These are phyloP conservation scores for Geoglossum cookeanum DNA, from an alignment of 2,329 filamentous ascomycete species.

Conservation along the genomic window DNA sequence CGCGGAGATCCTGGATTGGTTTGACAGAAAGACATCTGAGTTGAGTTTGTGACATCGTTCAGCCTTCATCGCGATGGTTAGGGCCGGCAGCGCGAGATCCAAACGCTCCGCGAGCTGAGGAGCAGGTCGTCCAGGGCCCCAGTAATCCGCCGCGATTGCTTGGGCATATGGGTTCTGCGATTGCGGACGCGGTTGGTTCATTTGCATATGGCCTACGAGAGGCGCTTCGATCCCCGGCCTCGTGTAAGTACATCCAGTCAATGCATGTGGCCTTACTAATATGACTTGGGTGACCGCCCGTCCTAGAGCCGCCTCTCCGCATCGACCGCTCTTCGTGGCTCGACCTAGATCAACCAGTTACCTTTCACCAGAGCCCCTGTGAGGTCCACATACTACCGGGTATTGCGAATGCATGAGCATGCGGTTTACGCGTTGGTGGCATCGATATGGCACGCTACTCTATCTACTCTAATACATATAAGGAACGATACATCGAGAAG, in stretches of 20 bases:
- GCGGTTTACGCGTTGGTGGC: neutral
- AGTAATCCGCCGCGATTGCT: neutral
- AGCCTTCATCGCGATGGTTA: neutral
- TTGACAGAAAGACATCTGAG: neutral
- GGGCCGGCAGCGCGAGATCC: neutral
- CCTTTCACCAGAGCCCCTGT: slow-evolving; percentile 75
- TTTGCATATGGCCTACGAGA: neutral
- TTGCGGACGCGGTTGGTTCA: neutral
- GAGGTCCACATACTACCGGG: slow-evolving; percentile 42
- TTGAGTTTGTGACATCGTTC: neutral
- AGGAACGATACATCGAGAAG: neutral
- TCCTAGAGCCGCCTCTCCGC: neutral
- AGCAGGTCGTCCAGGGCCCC: neutral
- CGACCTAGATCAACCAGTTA: slow-evolving; percentile 55
- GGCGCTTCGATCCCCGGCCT: neutral
- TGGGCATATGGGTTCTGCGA: neutral
- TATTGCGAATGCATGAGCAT: neutral
- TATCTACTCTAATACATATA: neutral
- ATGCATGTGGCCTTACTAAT: neutral
- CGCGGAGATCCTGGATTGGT: neutral
- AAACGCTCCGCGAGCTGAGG: neutral
- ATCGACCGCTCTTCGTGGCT: neutral
- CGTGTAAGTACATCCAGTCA: neutral
- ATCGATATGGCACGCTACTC: neutral
- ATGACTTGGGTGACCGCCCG: neutral